These are phyloP conservation scores for Nitzschia sp. DNA, from an alignment of 108 stramenopile species.

Conservation along the genomic window DNA sequence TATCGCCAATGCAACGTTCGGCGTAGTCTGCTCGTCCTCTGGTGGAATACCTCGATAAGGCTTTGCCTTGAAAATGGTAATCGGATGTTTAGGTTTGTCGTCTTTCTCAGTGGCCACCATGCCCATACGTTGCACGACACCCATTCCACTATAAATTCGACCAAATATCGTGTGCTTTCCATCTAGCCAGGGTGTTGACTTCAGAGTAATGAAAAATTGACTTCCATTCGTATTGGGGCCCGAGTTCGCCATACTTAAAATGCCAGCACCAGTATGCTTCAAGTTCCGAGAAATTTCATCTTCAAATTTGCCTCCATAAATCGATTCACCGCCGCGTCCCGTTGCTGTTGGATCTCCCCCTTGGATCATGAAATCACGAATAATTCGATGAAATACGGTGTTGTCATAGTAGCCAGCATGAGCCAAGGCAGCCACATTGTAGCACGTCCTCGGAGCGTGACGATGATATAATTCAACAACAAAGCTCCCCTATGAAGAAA, in stretches of 20 bases:
- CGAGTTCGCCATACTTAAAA: conserved; percentile 93
- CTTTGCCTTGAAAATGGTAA: conserved; percentile 58
- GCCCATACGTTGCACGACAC: conserved; percentile 90
- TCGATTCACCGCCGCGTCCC: conserved; percentile 67
- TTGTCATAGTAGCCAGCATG: conserved; percentile 90
- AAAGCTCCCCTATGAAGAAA: conserved; percentile 54
- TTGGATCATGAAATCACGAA: conserved; percentile 96
- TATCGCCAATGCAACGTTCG: conserved; percentile 6
- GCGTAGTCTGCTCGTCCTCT: conserved; percentile 11
- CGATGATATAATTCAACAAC: conserved; percentile 80
- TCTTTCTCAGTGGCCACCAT: conserved; percentile 86
- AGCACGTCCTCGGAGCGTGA: conserved; percentile 78
- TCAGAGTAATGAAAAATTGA: conserved; percentile 95
- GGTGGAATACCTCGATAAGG: conserved; percentile 60
- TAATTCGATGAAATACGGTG: conserved; percentile 93
- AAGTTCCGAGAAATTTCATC: conserved; percentile 91
- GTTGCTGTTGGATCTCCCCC: conserved; percentile 92
- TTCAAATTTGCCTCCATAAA: conserved; percentile 90
- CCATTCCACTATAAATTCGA: conserved; percentile 87
- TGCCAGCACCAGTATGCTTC: conserved; percentile 86
- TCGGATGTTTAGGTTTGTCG: conserved; percentile 78
- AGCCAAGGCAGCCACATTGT: conserved; percentile 88
- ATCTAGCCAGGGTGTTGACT: conserved; percentile 88
- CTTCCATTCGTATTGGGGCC: conserved; percentile 94
- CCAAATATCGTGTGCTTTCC: conserved; percentile 96